Conservation (phyloP, 805 yeast species). For the Lipomyces mesembrius region DNA sequence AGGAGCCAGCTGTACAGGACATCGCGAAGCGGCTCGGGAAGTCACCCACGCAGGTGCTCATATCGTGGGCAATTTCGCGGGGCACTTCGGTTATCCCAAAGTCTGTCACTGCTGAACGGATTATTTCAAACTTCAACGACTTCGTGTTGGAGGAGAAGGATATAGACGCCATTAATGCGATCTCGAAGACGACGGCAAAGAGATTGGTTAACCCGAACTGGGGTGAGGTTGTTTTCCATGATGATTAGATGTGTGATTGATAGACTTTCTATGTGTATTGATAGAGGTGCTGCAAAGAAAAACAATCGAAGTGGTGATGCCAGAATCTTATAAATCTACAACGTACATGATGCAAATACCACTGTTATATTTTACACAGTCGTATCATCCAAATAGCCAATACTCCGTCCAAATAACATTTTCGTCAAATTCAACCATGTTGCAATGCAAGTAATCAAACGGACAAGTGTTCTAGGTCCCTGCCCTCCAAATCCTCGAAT, state of each 20-base stretch:
- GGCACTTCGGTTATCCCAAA: conserved; percentile 71
- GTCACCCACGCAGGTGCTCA: conserved; percentile 57
- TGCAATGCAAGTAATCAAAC: background rate
- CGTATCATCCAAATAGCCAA: background rate
- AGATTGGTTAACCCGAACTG: conserved; percentile 35
- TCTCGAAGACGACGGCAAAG: conserved; percentile 30
- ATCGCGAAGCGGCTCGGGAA: conserved; percentile 62
- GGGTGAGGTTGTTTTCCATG: conserved; percentile 36
- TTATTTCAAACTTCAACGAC: conserved; percentile 51
- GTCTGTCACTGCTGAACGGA: conserved; percentile 69
- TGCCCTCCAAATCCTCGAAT: background rate
- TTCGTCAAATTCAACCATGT: background rate
- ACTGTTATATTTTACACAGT: too few species aligned
- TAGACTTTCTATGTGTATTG: background rate
- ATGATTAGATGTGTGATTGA: conserved; percentile 18
- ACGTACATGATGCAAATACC: too few species aligned
- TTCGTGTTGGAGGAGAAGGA: conserved; percentile 52
- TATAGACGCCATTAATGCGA: conserved; percentile 44
- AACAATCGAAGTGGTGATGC: background rate
- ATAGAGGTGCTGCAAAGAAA: too few species aligned
- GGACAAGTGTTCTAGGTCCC: background rate
- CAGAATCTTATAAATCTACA: too few species aligned
- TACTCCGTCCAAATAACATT: background rate
- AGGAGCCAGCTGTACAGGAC: conserved; percentile 56
- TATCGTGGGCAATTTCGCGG: conserved; percentile 60